Evolutionary conservation across 1,139 yeast genomes (phyloP).

Genomic region (Yamadazyma sp.): DNA sequence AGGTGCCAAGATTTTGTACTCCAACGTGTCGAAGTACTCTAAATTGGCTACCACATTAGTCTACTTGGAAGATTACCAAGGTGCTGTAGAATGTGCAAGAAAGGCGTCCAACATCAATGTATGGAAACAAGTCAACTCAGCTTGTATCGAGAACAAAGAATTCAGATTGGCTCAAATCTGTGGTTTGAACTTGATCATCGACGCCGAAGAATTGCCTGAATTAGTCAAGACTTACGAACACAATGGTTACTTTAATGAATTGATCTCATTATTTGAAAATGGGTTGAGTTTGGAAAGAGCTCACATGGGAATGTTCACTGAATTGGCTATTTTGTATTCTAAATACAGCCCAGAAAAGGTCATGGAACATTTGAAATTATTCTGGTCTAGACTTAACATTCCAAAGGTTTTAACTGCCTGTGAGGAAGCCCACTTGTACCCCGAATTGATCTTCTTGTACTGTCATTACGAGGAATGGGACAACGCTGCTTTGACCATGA

Average conservation of each 20-base stretch:
- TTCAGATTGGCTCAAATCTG: constrained; percentile 97
- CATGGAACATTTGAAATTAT: constrained; percentile 93
- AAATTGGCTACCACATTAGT: constrained; percentile 95
- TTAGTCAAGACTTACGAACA: constrained; percentile 84
- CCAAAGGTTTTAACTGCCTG: constrained; percentile 96
- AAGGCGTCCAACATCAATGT: constrained; percentile 92
- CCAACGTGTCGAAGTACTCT: constrained; percentile 89
- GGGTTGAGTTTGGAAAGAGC: constrained; percentile 98
- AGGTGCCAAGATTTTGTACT: constrained; percentile 87
- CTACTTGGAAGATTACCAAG: constrained; percentile 86
- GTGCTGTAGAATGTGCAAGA: constrained; percentile 98
- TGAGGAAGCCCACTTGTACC: constrained; percentile 93
- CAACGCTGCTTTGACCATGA: constrained; percentile 97
- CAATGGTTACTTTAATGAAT: constrained; percentile 89
- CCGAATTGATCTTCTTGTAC: constrained; percentile 91
- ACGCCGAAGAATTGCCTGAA: constrained; percentile 95
- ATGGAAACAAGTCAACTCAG: constrained; percentile 97
- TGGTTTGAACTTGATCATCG: constrained; percentile 94
- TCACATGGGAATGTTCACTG: constrained; percentile 99
- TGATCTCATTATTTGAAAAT: constrained; percentile 89
- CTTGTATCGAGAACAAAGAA: constrained; percentile 93
- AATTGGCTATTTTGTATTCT: constrained; percentile 85
- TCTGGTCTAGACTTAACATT: constrained; percentile 98
- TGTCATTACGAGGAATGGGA: constrained; percentile 99
- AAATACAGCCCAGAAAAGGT: constrained; percentile 89